These are phyloP conservation scores for Cucumis melo DNA, from an alignment of 306 rosid genomes.

Conservation along the genomic window DNA sequence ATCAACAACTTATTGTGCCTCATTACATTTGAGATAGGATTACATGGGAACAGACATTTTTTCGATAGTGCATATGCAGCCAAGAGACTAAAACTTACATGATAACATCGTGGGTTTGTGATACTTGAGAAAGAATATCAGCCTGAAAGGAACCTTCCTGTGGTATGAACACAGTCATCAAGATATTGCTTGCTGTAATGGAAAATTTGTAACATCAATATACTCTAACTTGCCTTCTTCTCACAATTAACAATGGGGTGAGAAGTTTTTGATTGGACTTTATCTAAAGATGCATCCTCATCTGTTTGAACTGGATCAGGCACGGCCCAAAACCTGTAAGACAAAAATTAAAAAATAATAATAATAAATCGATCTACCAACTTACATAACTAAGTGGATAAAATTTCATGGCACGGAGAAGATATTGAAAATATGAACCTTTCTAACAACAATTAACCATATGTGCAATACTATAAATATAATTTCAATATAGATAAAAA, in stretches of 20 bases:
- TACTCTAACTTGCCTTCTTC: conserved; percentile 31
- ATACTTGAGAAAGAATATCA: conserved; percentile 40
- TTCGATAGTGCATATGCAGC: background rate
- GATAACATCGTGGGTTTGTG: conserved; percentile 42
- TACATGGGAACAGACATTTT: background rate
- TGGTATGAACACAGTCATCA: conserved; percentile 6
- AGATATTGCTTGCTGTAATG: background rate
- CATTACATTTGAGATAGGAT: background rate
- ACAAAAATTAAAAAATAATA: background rate
- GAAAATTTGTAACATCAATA: background rate
- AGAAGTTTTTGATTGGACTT: conserved; percentile 14
- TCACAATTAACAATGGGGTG: conserved; percentile 25
- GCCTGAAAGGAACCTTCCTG: conserved; percentile 28
- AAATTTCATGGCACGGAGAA: background rate
- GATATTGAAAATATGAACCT: background rate
- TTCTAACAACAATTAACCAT: background rate
- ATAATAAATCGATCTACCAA: background rate
- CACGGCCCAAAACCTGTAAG: conserved; percentile 25
- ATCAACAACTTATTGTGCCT: background rate
- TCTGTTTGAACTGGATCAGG: conserved; percentile 22
- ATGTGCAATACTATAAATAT: background rate
- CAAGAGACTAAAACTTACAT: conserved; percentile 18
- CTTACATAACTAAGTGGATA: background rate
- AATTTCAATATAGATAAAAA: background rate
- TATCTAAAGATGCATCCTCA: conserved; percentile 20